Conservation (phyloP, 331 rosid genomes). For the Rhamnella rubrinervis region DNA sequence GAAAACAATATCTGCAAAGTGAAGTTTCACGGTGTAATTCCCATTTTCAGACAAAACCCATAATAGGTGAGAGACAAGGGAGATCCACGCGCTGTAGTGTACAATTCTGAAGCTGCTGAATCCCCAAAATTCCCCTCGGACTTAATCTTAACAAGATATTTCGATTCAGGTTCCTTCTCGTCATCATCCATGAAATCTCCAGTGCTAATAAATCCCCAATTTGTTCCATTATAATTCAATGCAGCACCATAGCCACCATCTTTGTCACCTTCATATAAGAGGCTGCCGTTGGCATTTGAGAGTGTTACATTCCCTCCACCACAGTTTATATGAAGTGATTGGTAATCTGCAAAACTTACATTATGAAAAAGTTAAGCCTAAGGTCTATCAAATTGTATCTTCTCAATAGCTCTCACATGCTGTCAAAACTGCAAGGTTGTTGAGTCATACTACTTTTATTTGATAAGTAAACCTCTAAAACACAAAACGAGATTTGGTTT, state of each 20-base stretch:
- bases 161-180: background rate
- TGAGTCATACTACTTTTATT: too few relatives aligned
- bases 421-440: too few relatives aligned
- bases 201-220: constrained; percentile 22
- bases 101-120: background rate
- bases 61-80: constrained; percentile 32
- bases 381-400: too few relatives aligned
- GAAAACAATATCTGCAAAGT: constrained; percentile 3
- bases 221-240: background rate
- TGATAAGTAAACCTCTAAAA: too few relatives aligned
- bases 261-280: background rate
- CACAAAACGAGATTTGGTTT: too few relatives aligned
- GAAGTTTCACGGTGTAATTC: constrained; percentile 22
- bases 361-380: too few relatives aligned
- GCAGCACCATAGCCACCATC: background rate
- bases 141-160: background rate
- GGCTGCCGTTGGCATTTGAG: constrained; percentile 14
- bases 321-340: constrained; percentile 21
- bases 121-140: background rate
- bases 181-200: constrained; percentile 4
- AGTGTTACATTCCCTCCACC: constrained; percentile 7
- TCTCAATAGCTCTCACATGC: too few relatives aligned
- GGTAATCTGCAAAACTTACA: background rate
- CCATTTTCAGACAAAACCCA: constrained; percentile 29
- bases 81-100: constrained; percentile 21